Evolutionary conservation across 176 grass and related monocot species (phyloP).

Genomic region (Bothriochloa decipiens): DNA sequence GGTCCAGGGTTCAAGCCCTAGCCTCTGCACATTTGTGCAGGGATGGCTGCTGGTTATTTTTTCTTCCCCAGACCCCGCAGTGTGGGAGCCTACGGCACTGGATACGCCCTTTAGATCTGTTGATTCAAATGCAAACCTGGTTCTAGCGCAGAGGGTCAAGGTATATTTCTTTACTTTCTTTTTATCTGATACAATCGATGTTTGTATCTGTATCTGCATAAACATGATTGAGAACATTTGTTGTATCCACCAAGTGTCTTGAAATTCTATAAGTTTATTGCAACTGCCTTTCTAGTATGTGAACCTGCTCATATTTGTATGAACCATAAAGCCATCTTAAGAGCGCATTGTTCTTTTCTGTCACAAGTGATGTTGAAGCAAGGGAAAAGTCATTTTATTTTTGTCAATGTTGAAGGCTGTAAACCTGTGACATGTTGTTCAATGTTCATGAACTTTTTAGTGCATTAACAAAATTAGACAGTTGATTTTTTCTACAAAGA

Average conservation of each 20-base stretch:
- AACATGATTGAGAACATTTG: slow-evolving; percentile 4
- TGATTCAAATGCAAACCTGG: slow-evolving; percentile 32
- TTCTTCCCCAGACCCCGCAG: too few species aligned
- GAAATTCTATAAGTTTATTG: neutral
- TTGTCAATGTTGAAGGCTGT: neutral
- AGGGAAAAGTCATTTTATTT: neutral
- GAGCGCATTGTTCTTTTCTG: neutral
- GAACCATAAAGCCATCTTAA: neutral
- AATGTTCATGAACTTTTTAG: neutral
- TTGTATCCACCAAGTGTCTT: slow-evolving; percentile 10
- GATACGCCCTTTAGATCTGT: too few species aligned
- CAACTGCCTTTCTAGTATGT: neutral
- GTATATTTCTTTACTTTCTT: slow-evolving; percentile 31
- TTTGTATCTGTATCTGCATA: slow-evolving; percentile 36
- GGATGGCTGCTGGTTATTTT: too few species aligned
- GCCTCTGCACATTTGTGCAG: too few species aligned
- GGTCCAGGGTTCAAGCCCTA: too few species aligned
- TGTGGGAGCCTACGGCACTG: too few species aligned
- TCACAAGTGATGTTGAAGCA: neutral
- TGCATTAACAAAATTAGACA: neutral
- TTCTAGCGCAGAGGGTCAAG: neutral
- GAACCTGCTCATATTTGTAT: neutral
- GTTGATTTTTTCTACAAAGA: too few species aligned
- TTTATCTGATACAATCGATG: slow-evolving; percentile 18
- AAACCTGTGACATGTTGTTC: neutral